A percentile compares a stretch with the other conserved stretches of the same genome.
Evolutionary conservation across 768 basidiomycete genomes (phyloP).

Genomic region (Piloderma croceum): DNA sequence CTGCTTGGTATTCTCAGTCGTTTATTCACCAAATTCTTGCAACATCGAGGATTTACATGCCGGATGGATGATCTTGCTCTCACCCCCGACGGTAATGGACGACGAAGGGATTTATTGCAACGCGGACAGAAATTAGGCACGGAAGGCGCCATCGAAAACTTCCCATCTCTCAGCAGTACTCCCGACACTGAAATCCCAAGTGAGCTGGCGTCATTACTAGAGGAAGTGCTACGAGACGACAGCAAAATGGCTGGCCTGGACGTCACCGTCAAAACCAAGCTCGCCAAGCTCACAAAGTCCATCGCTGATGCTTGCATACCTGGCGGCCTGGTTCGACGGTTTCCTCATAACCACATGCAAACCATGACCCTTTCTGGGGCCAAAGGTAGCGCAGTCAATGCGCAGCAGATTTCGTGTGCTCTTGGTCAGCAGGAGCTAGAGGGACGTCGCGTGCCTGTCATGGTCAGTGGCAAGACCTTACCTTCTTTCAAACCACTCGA

Average conservation of each 20-base stretch:
- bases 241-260: conserved; percentile 97
- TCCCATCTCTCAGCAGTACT: conserved; percentile 62
- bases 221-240: conserved; percentile 92
- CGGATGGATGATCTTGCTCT: conserved; percentile 97
- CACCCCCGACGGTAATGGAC: conserved; percentile 72
- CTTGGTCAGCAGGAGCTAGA: conserved; percentile 97
- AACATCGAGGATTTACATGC: conserved; percentile 96
- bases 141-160: conserved; percentile 85
- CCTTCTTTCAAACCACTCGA: conserved; percentile 97
- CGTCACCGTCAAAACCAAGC: conserved; percentile 80
- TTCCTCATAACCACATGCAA: conserved; percentile 99
- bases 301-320: conserved; percentile 89
- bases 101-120: conserved; percentile 61
- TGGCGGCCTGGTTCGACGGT: conserved; percentile 79
- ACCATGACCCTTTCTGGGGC: conserved; percentile 97
- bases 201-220: conserved; percentile 63
- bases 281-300: conserved; percentile 81
- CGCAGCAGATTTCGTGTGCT: conserved; percentile 94
- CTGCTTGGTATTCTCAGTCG: conserved; percentile 91
- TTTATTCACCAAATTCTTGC: conserved; percentile 93
- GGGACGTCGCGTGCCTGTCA: conserved; percentile 96
- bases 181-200: conserved; percentile 48
- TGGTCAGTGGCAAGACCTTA: conserved; percentile 98
- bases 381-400: conserved; percentile 96
- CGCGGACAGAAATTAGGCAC: conserved; percentile 71